Evolutionary conservation across 2,329 filamentous ascomycete species (phyloP), one percentile per base, ranked within the genome.

Genomic region (Colletotrichum agaves): DNA sequence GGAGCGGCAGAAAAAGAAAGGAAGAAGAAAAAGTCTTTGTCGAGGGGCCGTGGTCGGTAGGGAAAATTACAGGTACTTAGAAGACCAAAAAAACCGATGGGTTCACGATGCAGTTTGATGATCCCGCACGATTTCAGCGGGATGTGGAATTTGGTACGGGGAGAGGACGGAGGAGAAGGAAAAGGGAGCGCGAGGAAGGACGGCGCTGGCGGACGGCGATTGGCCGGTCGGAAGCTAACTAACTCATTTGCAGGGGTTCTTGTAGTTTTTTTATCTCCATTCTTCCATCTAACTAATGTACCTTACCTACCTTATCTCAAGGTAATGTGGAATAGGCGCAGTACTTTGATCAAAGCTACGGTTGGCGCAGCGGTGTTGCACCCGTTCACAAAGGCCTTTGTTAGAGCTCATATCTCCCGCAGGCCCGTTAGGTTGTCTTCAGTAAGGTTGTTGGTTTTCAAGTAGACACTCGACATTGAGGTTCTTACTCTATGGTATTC

Each of bases 91-190:
- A 41, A 33, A n/a, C 21, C 19, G 56, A 41, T 39, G 46, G 47
- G 27, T 60, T 55, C 53, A 49, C 55, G 47, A 56, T 60, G 65
- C 61, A 53, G 59, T 23, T 47, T 59, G 53, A 23, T 23, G 61
- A 57, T 55, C 39, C 55, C 47, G 27, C 55, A 55, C 61, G 39
- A 60, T 44, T 44, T 55, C 53, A 67, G 46, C 44, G 31, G 27
- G 61, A 49, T n/a, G 55, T 65, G 53, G 65, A 65, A 65, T 65
- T 65, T 68, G 55, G 55, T 65, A 68, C 55, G 53, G 55, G 55
- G 55, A 19, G 47, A 27, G 27, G 27, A 5, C 27, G 33, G 64
- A 33, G 64, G 61, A 63, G 60, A 23, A 50, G 17, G 37, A 33
- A 44, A 35, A 68, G 17, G 46, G 60, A 44, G 55, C 53, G 61